Evolutionary conservation across 1,284 basidiomycete species (phyloP).

Genomic region (Megacollybia platyphylla): DNA sequence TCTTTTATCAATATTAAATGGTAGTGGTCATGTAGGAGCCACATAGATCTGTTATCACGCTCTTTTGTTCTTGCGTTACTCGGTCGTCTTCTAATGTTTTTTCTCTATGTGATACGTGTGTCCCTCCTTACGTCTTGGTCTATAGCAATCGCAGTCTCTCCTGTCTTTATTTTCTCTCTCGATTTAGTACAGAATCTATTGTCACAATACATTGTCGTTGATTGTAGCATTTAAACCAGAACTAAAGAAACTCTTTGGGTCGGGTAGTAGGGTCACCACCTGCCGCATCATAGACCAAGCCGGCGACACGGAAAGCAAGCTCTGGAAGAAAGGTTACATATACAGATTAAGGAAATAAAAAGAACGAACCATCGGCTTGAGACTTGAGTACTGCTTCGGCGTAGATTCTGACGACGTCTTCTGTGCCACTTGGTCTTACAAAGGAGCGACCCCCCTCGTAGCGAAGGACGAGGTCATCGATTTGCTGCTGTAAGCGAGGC

Average conservation of each 20-base stretch:
- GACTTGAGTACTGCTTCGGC: constrained; percentile 75
- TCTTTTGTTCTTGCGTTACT: neutral
- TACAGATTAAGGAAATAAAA: constrained; percentile 1
- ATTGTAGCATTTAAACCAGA: too few species aligned
- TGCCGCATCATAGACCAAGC: constrained; percentile 69
- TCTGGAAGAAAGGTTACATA: constrained; percentile 28
- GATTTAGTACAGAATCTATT: too few species aligned
- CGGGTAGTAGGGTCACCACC: constrained; percentile 57
- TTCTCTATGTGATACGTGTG: too few species aligned
- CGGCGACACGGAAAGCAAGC: constrained; percentile 73
- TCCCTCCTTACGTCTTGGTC: too few species aligned
- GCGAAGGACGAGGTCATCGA: constrained; percentile 75
- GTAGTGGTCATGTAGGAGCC: constrained; percentile 5
- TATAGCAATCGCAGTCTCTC: too few species aligned
- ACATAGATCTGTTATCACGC: neutral
- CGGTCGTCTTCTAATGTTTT: neutral
- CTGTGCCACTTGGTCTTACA: constrained; percentile 94
- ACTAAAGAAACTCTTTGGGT: constrained; percentile 51
- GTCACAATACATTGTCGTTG: too few species aligned
- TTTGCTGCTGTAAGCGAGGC: constrained; percentile 69
- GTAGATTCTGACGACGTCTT: constrained; percentile 97
- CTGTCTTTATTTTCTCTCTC: too few species aligned
- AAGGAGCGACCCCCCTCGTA: constrained; percentile 85
- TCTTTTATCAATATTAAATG: constrained; percentile 18
- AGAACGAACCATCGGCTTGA: constrained; percentile 70